Percentiles rank a stretch among this genome's conserved stretches.
Conservation (phyloP, 2,329 filamentous ascomycete genomes). For the Tetracladium maxilliforme region DNA sequence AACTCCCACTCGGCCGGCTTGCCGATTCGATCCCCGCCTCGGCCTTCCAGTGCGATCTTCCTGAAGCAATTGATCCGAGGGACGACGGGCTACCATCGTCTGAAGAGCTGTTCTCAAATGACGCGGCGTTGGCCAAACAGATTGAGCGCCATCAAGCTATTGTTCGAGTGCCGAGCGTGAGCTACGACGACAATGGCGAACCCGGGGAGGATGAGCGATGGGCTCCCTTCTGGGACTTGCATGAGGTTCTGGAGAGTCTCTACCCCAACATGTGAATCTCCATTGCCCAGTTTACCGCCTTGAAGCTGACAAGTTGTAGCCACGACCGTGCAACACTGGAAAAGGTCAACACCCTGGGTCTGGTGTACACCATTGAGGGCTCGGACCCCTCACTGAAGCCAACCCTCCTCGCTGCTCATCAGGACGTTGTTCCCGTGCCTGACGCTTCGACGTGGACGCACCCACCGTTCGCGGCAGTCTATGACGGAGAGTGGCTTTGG, state of each 20-base stretch:
- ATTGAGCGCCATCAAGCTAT: conserved; percentile 35
- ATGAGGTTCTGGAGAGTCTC: conserved; percentile 27
- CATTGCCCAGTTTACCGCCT: conserved; percentile 10
- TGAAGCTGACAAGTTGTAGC: conserved; percentile 12
- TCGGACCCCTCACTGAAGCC: conserved; percentile 35
- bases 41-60: too few relatives aligned
- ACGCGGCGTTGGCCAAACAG: conserved; percentile 21
- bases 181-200: conserved; percentile 38
- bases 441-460: conserved; percentile 34
- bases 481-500: conserved; percentile 38
- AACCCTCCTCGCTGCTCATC: conserved; percentile 36
- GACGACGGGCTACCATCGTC: conserved; percentile 19
- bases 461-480: conserved; percentile 34
- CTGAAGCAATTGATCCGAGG: too few relatives aligned
- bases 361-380: conserved; percentile 44
- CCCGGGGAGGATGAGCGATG: conserved; percentile 38
- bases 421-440: conserved; percentile 39
- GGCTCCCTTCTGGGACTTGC: conserved; percentile 34
- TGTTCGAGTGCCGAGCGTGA: conserved; percentile 37
- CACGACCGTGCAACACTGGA: conserved; percentile 28
- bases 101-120: conserved; percentile 14
- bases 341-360: conserved; percentile 45
- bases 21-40: too few relatives aligned
- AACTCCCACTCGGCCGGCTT: too few relatives aligned
- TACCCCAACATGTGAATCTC: conserved; percentile 31